Conservation (phyloP, 1,284 basidiomycete genomes). For the Ganoderma sp. region DNA sequence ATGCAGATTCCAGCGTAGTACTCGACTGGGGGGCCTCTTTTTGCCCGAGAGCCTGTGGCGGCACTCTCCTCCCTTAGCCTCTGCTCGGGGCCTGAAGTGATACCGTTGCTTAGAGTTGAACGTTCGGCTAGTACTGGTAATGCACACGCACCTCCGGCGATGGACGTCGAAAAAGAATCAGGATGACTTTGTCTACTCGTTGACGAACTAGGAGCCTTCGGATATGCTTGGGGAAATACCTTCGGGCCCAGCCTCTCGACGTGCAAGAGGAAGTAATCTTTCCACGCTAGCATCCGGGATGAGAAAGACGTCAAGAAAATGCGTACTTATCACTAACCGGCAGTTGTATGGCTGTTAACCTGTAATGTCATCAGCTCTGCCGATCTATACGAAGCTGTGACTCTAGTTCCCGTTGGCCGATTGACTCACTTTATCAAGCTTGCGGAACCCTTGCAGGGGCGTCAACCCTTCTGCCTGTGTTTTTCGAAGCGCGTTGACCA, state of each 20-base stretch:
- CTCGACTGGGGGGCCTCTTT: constrained; percentile 8
- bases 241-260: constrained; percentile 15
- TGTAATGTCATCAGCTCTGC: background rate
- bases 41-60: background rate
- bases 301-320: background rate
- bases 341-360: constrained; percentile 17
- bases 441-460: background rate
- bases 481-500: background rate
- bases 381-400: background rate
- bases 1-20: constrained; percentile 18
- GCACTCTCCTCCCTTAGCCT: background rate
- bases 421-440: constrained; percentile 9
- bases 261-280: constrained; percentile 24
- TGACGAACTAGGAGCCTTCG: background rate
- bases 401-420: background rate
- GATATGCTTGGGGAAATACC: background rate
- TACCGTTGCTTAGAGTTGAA: background rate
- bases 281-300: constrained; percentile 16
- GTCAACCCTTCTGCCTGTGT: constrained; percentile 2
- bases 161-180: background rate
- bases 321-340: constrained; percentile 12
- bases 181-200: background rate
- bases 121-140: background rate
- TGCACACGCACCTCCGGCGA: background rate
- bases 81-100: background rate